A percentile compares a stretch with the other conserved stretches of the same genome.
These are phyloP conservation scores for Aspergillus hortae DNA, from an alignment of 2,329 filamentous ascomycete genomes.

Conservation along the genomic window DNA sequence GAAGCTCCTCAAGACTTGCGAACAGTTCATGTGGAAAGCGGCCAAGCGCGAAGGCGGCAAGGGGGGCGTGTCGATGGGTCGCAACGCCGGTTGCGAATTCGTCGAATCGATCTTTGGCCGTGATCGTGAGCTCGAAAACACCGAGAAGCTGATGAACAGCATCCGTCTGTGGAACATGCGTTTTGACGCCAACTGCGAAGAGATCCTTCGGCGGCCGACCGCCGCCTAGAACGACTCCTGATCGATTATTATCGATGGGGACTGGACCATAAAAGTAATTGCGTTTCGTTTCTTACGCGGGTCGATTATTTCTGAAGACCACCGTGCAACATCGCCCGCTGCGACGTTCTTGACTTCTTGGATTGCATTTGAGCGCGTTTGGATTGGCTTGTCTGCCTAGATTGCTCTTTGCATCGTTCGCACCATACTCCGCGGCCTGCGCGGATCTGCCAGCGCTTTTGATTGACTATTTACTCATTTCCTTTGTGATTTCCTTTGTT, in stretches of 20 bases:
- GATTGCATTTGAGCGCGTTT: constrained; percentile 36
- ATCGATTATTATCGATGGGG: not conserved
- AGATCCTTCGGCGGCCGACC: constrained; percentile 64
- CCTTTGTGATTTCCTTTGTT: constrained; percentile 11
- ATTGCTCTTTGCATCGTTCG: constrained; percentile 21
- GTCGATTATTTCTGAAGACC: not conserved
- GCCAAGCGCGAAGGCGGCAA: constrained; percentile 68
- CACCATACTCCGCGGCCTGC: constrained; percentile 12
- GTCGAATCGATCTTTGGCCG: constrained; percentile 93
- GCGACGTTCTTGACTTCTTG: constrained; percentile 12
- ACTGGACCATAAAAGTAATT: constrained; percentile 7
- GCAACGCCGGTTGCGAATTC: constrained; percentile 90
- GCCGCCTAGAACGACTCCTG: constrained; percentile 26
- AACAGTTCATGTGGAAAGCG: constrained; percentile 91
- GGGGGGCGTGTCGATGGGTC: constrained; percentile 71
- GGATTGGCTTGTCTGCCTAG: constrained; percentile 26
- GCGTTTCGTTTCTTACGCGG: constrained; percentile 1
- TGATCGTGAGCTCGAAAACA: constrained; percentile 83
- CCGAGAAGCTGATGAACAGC: constrained; percentile 87
- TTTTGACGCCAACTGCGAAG: constrained; percentile 94
- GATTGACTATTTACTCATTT: constrained; percentile 3
- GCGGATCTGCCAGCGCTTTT: constrained; percentile 5
- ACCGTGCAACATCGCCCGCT: not conserved
- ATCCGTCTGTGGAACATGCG: constrained; percentile 87
- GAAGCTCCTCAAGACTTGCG: constrained; percentile 82